Evolutionary conservation across 306 rosid genomes (phyloP), one percentile per base, ranked within the genome.

Genomic region (Medicago lupulina): DNA sequence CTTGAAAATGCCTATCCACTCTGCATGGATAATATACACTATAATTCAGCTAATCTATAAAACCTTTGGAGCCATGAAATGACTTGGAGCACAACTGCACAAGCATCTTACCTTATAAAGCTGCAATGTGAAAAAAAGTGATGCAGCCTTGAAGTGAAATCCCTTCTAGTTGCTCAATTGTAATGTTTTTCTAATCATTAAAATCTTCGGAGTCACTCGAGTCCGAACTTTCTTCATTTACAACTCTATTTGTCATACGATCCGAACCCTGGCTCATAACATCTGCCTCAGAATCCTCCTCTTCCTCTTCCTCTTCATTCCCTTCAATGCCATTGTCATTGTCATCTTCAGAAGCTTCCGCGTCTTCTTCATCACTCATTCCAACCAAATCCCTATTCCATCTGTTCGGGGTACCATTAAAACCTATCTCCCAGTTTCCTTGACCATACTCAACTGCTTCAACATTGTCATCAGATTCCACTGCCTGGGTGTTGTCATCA

Each of bases 371-470:
- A 34, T 92, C 98, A 57, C 97, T 92, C 25, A 46, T 85, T 65
- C 83, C 88, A 68, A 79, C 75, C 75, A 85, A 9, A 77, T 74
- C 86, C 58, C 84, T 75, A 41, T 86, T 83, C 99, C 99, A 95
- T 72, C 90, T 85, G 70, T 79, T 80, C 43, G 97, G 70, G 49
- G 84, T 79, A 41, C 91, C 86, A 50, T 86, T 84, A 55, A 81
- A 92, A 14, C 97, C 92, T 46, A 86, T 76, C 76, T 88, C 97
- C 99, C 99, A 95, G 67, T 87, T 90, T 69, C 92, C 93, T 76
- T 82, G 91, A 58, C 84, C 97, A 21, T 92, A 92, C 40, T 89
- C 93, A 70, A 85, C 96, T 19, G 71, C 76, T 70, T 73, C 70
- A 0, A 53, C 96, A 57, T 93, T 86, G 28, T 90, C 92, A 50